phyloP scores from a whole-genome alignment of 2,329 filamentous ascomycete genomes.

The Cladosporium sp. region DNA sequence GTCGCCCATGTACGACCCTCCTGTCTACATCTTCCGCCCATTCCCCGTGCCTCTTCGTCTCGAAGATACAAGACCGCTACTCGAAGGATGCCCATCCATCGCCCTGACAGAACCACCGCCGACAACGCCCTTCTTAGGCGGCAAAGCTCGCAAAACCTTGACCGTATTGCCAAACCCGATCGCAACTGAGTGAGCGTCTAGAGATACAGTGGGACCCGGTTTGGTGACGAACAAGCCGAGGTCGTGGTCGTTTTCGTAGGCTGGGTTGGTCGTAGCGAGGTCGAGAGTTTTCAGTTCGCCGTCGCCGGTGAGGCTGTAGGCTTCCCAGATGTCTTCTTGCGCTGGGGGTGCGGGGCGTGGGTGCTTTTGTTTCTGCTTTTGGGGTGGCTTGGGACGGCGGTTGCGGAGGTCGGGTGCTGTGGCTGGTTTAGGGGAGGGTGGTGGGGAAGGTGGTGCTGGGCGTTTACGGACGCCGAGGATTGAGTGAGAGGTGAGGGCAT shows the following conservation, averaged over 20 bases:
- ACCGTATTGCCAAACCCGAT: constrained; percentile 68
- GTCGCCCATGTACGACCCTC: no score
- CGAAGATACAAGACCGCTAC: neutral
- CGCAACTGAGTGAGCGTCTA: constrained; percentile 62
- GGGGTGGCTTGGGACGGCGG: constrained; percentile 16
- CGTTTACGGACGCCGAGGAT: constrained; percentile 24
- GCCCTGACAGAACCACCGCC: neutral
- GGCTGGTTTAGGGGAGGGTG: constrained; percentile 6
- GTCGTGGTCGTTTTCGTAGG: constrained; percentile 33
- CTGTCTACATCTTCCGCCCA: constrained; percentile 5
- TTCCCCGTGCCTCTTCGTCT: constrained; percentile 5
- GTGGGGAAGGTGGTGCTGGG: constrained; percentile 11
- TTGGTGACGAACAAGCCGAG: constrained; percentile 60
- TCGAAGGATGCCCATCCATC: neutral
- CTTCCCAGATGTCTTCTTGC: constrained; percentile 45
- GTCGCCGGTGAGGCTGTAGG: constrained; percentile 49
- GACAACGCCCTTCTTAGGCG: neutral
- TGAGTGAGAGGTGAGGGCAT: constrained; percentile 18
- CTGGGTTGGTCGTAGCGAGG: neutral
- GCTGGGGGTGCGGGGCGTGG: neutral
- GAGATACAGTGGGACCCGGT: constrained; percentile 58
- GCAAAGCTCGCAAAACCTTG: constrained; percentile 54
- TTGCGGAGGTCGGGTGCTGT: constrained; percentile 22
- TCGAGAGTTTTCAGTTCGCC: constrained; percentile 11
- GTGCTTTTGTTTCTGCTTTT: constrained; percentile 8